Percentiles rank a stretch among this genome's conserved stretches.
Conservation (phyloP, 805 yeast genomes). For the Ogataea corticis region DNA sequence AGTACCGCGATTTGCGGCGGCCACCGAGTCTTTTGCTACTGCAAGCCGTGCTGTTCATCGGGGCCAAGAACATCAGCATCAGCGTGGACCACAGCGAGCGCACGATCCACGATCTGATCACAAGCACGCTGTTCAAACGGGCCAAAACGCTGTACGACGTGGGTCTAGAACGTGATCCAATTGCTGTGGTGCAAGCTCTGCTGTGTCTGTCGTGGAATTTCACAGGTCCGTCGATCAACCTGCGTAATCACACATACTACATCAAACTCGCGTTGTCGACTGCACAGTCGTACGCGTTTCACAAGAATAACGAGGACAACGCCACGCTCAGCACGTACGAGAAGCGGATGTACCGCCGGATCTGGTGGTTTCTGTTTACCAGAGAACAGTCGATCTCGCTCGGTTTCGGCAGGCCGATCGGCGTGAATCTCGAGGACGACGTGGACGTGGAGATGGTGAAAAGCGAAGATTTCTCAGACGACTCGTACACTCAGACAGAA, state of each 20-base stretch:
- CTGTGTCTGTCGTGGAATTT: constrained; percentile 70
- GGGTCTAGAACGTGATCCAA: constrained; percentile 62
- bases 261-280: constrained; percentile 63
- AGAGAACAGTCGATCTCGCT: constrained; percentile 34
- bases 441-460: constrained; percentile 73
- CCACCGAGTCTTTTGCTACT: constrained; percentile 60
- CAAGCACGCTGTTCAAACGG: constrained; percentile 36
- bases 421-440: constrained; percentile 61
- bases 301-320: constrained; percentile 40
- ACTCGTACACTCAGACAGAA: constrained; percentile 27
- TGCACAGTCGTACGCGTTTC: constrained; percentile 76
- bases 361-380: constrained; percentile 21
- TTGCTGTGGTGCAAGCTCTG: constrained; percentile 57
- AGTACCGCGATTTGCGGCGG: constrained; percentile 55
- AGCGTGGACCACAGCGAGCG: constrained; percentile 43
- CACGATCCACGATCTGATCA: constrained; percentile 50
- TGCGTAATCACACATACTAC: constrained; percentile 65
- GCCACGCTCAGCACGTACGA: constrained; percentile 12
- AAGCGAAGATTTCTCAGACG: constrained; percentile 58
- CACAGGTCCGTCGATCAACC: constrained; percentile 77
- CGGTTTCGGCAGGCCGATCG: constrained; percentile 66
- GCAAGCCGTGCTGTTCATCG: constrained; percentile 65
- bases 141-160: constrained; percentile 67
- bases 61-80: constrained; percentile 55
- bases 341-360: constrained; percentile 22